Evolutionary conservation across 768 basidiomycete genomes (phyloP), one percentile per base, ranked within the genome.

Genomic region (Dictyophora rubrovolvata): DNA sequence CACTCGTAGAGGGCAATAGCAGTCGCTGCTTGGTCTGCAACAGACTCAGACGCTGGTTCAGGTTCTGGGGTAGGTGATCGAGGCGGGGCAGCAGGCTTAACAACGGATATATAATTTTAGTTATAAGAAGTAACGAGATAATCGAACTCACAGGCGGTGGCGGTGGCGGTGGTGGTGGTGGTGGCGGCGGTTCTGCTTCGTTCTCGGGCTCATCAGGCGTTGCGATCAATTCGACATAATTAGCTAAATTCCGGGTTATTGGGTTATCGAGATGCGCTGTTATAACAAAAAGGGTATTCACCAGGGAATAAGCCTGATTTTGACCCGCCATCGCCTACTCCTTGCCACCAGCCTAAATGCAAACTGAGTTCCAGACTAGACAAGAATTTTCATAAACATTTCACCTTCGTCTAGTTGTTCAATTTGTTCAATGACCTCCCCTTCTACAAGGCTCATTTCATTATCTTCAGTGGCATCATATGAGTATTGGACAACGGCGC

Each of bases 271-370:
- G n/a, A n/a, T n/a, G n/a, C n/a, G n/a, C n/a, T n/a, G n/a, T n/a
- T n/a, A n/a, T n/a, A n/a, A n/a, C n/a, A 34, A 54, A 33, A 50
- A 7, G 28, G n/a, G 35, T 22, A 56, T 79, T 21, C 63, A 90
- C 88, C 80, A 60, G 93, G 93, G 83, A 95, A 96, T 34, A 94
- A 70, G 8, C 93, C 94, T 6, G 71, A 75, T 74, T 87, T 85
- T 3, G 65, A 48, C 5, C 91, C 92, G 21, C 75, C 79, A 47
- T 76, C 72, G 33, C 84, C 85, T 53, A 83, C 75, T 20, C 91
- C 94, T 60, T 76, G 80, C 94, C 93, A 96, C 94, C 94, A 98
- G 6, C 89, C 77, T 69, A 61, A 37, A 54, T 14, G 35, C 34
- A 17, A 46, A 12, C 14, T 33, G 22, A 47, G 16, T 56, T 17